phyloP scores from a whole-genome alignment of 495 filamentous ascomycete genomes.

The Pyronema omphalodes region DNA sequence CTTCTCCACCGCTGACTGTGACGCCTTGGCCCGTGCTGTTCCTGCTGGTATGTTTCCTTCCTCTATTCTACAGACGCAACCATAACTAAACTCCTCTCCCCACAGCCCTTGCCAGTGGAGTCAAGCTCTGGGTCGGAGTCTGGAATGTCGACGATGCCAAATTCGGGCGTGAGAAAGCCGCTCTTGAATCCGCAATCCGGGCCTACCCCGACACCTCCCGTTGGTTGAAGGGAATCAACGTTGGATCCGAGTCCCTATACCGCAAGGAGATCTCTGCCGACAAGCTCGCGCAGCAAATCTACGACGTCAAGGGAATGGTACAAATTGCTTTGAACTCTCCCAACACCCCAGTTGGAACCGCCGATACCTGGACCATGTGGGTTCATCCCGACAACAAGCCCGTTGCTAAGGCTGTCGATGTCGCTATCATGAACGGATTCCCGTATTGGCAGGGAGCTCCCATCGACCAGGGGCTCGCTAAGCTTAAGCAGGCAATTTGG shows the following conservation, averaged over 20 bases:
- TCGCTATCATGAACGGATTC: constrained; percentile 23
- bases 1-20: constrained; percentile 52
- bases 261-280: constrained; percentile 27
- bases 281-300: constrained; percentile 19
- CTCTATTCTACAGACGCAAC: constrained; percentile 34
- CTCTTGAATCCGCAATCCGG: constrained; percentile 45
- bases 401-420: constrained; percentile 1
- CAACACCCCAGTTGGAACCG: constrained; percentile 50
- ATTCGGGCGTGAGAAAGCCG: constrained; percentile 57
- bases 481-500: constrained; percentile 48
- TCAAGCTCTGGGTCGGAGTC: constrained; percentile 23
- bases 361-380: constrained; percentile 85
- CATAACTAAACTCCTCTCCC: background rate
- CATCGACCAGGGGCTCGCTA: constrained; percentile 3
- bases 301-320: constrained; percentile 24
- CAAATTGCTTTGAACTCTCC: constrained; percentile 9
- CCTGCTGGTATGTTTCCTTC: constrained; percentile 34
- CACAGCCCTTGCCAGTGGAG: constrained; percentile 31
- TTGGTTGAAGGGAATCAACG: constrained; percentile 66
- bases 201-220: constrained; percentile 44
- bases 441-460: constrained; percentile 22
- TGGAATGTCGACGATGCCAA: constrained; percentile 39
- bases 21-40: constrained; percentile 17
- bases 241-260: constrained; percentile 84
- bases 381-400: constrained; percentile 47